These are phyloP conservation scores for Claviceps cyperi DNA, from an alignment of 2,329 filamentous ascomycete species.

Conservation along the genomic window DNA sequence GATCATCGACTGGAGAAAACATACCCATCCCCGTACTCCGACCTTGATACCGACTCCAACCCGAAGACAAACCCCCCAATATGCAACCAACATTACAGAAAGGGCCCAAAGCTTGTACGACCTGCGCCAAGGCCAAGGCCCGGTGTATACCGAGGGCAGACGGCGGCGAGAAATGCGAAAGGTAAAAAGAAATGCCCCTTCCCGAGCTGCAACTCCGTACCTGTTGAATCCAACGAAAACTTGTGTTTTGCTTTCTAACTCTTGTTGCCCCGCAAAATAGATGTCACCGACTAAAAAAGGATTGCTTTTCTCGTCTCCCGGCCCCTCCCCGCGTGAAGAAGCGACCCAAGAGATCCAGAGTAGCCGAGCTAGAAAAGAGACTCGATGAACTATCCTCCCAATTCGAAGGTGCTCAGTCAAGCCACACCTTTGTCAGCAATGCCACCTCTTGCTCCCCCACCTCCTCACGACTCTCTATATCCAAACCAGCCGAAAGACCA, in stretches of 20 bases:
- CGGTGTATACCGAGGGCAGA: conserved; percentile 30
- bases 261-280: conserved; percentile 14
- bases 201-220: too few species aligned
- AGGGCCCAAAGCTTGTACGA: conserved; percentile 34
- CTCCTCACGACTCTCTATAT: neutral
- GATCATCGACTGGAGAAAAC: too few species aligned
- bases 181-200: conserved; percentile 16
- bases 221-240: too few species aligned
- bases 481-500: conserved; percentile 7
- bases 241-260: neutral
- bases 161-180: conserved; percentile 29
- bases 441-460: conserved; percentile 5
- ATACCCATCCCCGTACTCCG: too few species aligned
- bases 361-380: conserved; percentile 35
- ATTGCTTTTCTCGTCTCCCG: conserved; percentile 31
- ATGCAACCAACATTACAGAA: conserved; percentile 19
- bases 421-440: conserved; percentile 2
- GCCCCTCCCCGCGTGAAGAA: conserved; percentile 33
- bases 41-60: neutral
- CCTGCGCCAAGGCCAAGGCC: conserved; percentile 38
- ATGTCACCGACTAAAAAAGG: conserved; percentile 32
- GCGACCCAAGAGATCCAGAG: conserved; percentile 30
- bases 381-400: conserved; percentile 34
- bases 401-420: conserved; percentile 18
- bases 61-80: neutral